Percentiles rank a stretch among this genome's conserved stretches.
These are phyloP conservation scores for Escovopsis weberi DNA, from an alignment of 2,329 filamentous ascomycete genomes.

Conservation along the genomic window DNA sequence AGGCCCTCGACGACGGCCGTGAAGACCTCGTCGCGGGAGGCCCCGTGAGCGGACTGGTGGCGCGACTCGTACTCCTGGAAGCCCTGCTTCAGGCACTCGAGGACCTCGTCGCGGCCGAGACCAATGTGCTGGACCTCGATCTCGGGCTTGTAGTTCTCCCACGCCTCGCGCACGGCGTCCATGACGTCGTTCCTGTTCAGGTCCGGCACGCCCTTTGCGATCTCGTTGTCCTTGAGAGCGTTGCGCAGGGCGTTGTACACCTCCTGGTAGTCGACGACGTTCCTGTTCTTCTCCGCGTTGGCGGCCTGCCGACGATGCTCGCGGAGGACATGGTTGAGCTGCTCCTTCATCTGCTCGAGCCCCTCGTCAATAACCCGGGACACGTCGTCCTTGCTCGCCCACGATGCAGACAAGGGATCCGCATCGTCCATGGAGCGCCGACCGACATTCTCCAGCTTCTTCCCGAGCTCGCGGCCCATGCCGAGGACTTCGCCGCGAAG, in stretches of 20 bases:
- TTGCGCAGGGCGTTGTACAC: constrained; percentile 74
- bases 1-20: constrained; percentile 74
- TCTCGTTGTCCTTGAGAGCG: constrained; percentile 50
- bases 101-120: constrained; percentile 76
- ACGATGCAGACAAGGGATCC: constrained; percentile 19
- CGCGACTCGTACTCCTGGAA: constrained; percentile 56
- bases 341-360: constrained; percentile 66
- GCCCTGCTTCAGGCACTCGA: constrained; percentile 75
- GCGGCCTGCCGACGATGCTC: constrained; percentile 60
- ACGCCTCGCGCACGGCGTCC: constrained; percentile 74
- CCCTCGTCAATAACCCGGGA: constrained; percentile 66
- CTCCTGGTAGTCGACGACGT: constrained; percentile 60
- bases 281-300: constrained; percentile 45
- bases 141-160: constrained; percentile 89
- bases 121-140: constrained; percentile 84
- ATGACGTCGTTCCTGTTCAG: constrained; percentile 72
- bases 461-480: constrained; percentile 83
- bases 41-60: constrained; percentile 38
- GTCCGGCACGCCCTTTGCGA: constrained; percentile 23
- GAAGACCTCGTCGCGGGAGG: constrained; percentile 73
- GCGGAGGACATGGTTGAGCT: constrained; percentile 65
- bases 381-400: constrained; percentile 51
- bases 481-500: constrained; percentile 83
- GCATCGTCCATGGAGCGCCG: constrained; percentile 29
- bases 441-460: constrained; percentile 62